These are phyloP conservation scores for Schwanniomyces vanrijiae DNA, from an alignment of 805 yeast species.

Conservation along the genomic window DNA sequence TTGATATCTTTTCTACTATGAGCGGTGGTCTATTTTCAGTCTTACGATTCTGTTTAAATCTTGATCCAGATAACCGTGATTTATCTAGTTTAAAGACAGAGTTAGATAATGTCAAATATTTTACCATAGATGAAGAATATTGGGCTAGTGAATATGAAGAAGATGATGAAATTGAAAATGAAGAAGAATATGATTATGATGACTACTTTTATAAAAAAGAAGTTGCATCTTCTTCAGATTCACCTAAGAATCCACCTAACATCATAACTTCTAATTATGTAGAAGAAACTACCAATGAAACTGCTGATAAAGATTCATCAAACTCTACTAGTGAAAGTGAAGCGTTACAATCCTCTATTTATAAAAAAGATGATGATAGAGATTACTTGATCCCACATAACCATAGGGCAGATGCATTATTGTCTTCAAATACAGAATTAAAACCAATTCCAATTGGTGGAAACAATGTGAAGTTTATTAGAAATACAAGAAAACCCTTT, in stretches of 20 bases:
- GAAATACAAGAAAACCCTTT: constrained; percentile 57
- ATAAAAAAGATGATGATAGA: constrained; percentile 6
- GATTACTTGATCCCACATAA: constrained; percentile 30
- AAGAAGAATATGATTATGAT: constrained; percentile 24
- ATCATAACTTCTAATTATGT: constrained; percentile 4
- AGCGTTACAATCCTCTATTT: constrained; percentile 1
- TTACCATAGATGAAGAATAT: constrained; percentile 77
- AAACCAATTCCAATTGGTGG: constrained; percentile 42
- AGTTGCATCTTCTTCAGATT: constrained; percentile 5
- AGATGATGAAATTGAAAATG: constrained; percentile 30
- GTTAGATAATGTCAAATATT: constrained; percentile 56
- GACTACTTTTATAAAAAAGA: constrained; percentile 11
- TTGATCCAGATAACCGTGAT: constrained; percentile 86
- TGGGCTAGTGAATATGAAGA: constrained; percentile 52
- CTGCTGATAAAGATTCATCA: constrained; percentile 2
- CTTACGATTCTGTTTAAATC: constrained; percentile 69
- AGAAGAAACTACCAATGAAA: background rate
- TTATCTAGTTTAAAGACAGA: constrained; percentile 60
- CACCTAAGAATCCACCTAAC: constrained; percentile 11
- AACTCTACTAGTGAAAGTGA: constrained; percentile 15
- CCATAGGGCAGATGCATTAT: constrained; percentile 43
- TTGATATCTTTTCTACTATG: constrained; percentile 90
- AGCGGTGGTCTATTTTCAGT: constrained; percentile 85
- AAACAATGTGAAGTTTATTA: constrained; percentile 21
- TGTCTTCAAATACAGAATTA: constrained; percentile 36